Evolutionary conservation across 2,329 filamentous ascomycete species (phyloP), one percentile per base, ranked within the genome.

Genomic region (Lanzia echinophila): DNA sequence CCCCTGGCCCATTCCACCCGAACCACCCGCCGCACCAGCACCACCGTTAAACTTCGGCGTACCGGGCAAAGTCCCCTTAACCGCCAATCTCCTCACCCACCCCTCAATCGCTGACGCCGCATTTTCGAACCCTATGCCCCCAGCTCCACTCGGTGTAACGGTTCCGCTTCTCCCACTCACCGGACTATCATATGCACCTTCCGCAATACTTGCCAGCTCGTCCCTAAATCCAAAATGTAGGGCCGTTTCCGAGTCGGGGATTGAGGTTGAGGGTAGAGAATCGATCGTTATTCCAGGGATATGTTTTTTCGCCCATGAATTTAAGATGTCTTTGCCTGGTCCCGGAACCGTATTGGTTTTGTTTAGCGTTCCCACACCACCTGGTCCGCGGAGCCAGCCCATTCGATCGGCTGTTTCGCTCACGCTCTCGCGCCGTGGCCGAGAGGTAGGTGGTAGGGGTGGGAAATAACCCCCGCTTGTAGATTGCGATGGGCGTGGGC

Each of bases 91-190:
- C 56, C 91, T 79, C 56, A 97, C 76, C 90, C 94, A 99, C 1
- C 85, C 87, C 71, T 97, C 94, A 31, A 97, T 84, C 2, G 87
- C 86, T 6, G 89, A 87, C 1, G 91, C 90, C 10, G 95, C 85
- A 59, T 91, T 88, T 64, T 96, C 90, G 2, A 97, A 73, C 7
- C 76, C 72, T 1, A 72, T 71, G 15, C 53, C 49, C n/a, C n/a
- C n/a, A n/a, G n/a, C n/a, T 1, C 79, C 75, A 45, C 78, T 75
- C 47, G 72, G 70, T n/a, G 72, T 69, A 5, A 71, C 46, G 17
- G 52, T 49, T 62, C 11, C 75, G 58, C 65, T 59, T 7, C 47
- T 28, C 34, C n/a, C 32, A 31, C 13, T 7, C 6, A 42, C 42
- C 13, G 51, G 50, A 28, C 49, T 53, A 34, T 48, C 36, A 17